These are phyloP conservation scores for Cucurbitaria berberidis DNA, from an alignment of 2,329 filamentous ascomycete genomes.

Conservation along the genomic window DNA sequence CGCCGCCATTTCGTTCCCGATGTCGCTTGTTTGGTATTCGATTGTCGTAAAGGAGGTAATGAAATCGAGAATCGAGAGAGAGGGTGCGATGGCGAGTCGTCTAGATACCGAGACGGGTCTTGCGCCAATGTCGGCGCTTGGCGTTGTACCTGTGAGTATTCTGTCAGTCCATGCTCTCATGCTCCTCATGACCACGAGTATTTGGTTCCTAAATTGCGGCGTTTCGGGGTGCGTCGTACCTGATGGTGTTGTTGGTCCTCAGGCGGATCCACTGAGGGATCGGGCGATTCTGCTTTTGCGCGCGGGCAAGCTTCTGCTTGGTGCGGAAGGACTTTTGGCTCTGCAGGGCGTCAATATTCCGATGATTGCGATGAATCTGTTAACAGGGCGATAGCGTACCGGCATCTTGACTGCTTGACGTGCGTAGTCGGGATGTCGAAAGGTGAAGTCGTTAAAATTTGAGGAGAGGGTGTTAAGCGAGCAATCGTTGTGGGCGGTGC, in stretches of 20 bases:
- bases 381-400: conserved; percentile 35
- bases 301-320: conserved; percentile 99
- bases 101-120: conserved; percentile 99
- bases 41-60: conserved; percentile 29
- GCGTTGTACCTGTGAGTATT: conserved; percentile 85
- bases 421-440: conserved; percentile 42
- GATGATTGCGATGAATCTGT: not conserved
- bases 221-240: conserved; percentile 67
- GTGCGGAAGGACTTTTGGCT: conserved; percentile 99
- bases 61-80: conserved; percentile 42
- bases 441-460: conserved; percentile 36
- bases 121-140: conserved; percentile 99
- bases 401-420: conserved; percentile 48
- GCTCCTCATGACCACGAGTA: not conserved
- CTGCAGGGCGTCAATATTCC: conserved; percentile 57
- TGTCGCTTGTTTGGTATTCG: conserved; percentile 31
- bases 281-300: conserved; percentile 99
- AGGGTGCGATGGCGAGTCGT: conserved; percentile 58
- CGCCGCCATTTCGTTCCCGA: conserved; percentile 41
- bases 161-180: conserved; percentile 17
- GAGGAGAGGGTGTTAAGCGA: conserved; percentile 12
- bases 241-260: conserved; percentile 98
- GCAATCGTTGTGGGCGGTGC: conserved; percentile 14
- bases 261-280: conserved; percentile 99
- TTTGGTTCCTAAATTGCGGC: conserved; percentile 5